These are phyloP conservation scores for Ogataea methylovora DNA, from an alignment of 805 yeast genomes.

Conservation along the genomic window DNA sequence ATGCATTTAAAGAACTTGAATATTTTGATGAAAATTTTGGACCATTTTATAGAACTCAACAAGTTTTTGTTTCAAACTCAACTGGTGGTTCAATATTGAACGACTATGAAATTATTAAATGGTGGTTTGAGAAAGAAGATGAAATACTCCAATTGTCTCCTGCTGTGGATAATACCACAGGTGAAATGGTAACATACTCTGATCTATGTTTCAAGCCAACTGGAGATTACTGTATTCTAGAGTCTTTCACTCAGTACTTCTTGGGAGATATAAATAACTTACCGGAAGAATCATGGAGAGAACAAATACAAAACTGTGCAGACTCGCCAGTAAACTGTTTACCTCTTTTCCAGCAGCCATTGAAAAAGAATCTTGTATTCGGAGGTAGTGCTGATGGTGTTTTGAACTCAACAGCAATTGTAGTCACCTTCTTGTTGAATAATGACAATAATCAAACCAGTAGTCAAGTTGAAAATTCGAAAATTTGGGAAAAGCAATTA, in stretches of 20 bases:
- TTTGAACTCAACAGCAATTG: slow-evolving; percentile 61
- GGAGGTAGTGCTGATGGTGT: slow-evolving; percentile 45
- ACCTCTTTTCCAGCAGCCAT: slow-evolving; percentile 87
- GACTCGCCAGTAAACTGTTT: slow-evolving; percentile 81
- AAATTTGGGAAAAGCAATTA: slow-evolving; percentile 67
- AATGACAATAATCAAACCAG: slow-evolving; percentile 41
- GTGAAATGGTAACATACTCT: slow-evolving; percentile 29
- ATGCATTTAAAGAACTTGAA: slow-evolving; percentile 57
- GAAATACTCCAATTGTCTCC: slow-evolving; percentile 34
- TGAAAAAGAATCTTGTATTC: slow-evolving; percentile 64
- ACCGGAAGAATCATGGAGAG: slow-evolving; percentile 49
- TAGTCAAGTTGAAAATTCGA: slow-evolving; percentile 29
- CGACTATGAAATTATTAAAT: slow-evolving; percentile 58
- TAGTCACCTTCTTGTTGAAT: slow-evolving; percentile 63
- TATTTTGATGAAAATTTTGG: slow-evolving; percentile 80
- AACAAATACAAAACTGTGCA: slow-evolving; percentile 51
- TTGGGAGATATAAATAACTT: slow-evolving; percentile 48
- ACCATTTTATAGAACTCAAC: slow-evolving; percentile 86
- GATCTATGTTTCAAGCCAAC: slow-evolving; percentile 82
- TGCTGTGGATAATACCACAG: slow-evolving; percentile 3
- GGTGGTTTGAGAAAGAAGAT: slow-evolving; percentile 85
- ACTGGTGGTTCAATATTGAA: slow-evolving; percentile 56
- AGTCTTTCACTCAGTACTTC: slow-evolving; percentile 86
- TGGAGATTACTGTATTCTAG: slow-evolving; percentile 72
- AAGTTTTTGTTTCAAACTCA: slow-evolving; percentile 63